Base-by-base conservation (phyloP, 2,329 filamentous ascomycete species). In the Penicillium sp. region DNA sequence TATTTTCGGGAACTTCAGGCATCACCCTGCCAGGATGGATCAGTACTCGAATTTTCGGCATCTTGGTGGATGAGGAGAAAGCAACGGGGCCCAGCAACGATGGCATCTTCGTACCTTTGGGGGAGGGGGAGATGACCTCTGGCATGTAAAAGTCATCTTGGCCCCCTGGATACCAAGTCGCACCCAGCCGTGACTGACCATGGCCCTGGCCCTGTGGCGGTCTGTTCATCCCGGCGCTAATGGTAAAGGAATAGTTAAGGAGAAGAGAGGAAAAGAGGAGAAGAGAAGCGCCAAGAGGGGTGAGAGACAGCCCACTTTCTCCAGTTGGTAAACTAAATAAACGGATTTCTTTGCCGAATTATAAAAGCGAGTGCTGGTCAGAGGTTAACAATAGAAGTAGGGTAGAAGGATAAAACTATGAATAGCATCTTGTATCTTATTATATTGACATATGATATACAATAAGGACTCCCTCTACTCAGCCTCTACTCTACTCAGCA, bases 1-100 rank as follows among this genome's bases (percentile, higher is more conserved):
- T 96, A 72, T 95, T 91, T 71, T 91, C 87, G 58, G 91, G 89
- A 57, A 96, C 89, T 77, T 96, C 89, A 67, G 89, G 87, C 83
- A 91, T 95, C 64, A 94, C 82, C 75, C 89, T 95, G 69, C 57
- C 44, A 9, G 56, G 54, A 44, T 40, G 50, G 38, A 57, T 59
- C 27, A 59, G 49, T 48, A 59, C 50, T 44, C 57, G 50, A 36
- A 58, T 35, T 44, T 45, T 49, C 8, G 56, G 41, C 57, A 59
- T 59, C 31, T 46, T 46, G 38, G 35, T n/a, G 20, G 32, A 42
- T 47, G 20, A 14, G 31, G 27, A 28, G 24, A 16, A 20, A 38
- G 4, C 9, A 10, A n/a, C n/a, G n/a, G n/a, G n/a, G n/a, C n/a
- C n/a, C n/a, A 38, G 4, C 9, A 10, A 22, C 9, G 35, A 41